Evolutionary conservation across 2,329 filamentous ascomycete species (phyloP), one percentile per base, ranked within the genome.

Genomic region (Fulvia fulva): DNA sequence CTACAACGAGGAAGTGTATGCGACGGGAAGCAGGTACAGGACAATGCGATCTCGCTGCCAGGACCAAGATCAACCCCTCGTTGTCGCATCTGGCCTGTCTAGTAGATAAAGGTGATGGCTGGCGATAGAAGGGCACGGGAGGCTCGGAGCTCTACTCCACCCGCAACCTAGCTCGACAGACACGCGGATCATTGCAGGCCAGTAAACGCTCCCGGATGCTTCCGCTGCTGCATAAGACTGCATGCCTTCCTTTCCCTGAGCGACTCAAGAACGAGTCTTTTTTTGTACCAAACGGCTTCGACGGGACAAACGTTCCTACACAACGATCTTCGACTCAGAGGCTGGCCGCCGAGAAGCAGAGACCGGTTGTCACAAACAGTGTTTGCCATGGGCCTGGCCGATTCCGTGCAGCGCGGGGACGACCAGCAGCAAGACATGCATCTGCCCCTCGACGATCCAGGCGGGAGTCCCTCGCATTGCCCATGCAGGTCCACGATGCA

Each of bases 11-110:
- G 26, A 50, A 11, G 47, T 50, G 23, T 28, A 50, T 50, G 47
- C 47, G 47, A 50, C 47, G 26, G n/a, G n/a, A 50, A 23, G 47
- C 47, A 50, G 47, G 47, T 50, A 50, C 47, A 21, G 26, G 25
- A 41, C 26, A 50, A 50, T 50, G 47, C n/a, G n/a, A 50, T 50
- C 22, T 14, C 11, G 21, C 47, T 49, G 23, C 30, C 45, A 25
- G 19, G 19, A 49, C 21, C 9, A 11, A 26, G 7, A 5, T n/a
- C 26, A n/a, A 50, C 47, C 47, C 47, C 47, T 50, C 47, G 47
- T n/a, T 32, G 26, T 26, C 47, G 47, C 47, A 50, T 47, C 9
- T 32, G 47, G 23, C 23, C 23, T 28, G n/a, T 12, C 14, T n/a
- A 41, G 37, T n/a, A 41, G 37, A 41, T 41, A 41, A 41, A 41